Conservation (phyloP, 1,139 yeast genomes). For the Tardiomyces depauwii region DNA sequence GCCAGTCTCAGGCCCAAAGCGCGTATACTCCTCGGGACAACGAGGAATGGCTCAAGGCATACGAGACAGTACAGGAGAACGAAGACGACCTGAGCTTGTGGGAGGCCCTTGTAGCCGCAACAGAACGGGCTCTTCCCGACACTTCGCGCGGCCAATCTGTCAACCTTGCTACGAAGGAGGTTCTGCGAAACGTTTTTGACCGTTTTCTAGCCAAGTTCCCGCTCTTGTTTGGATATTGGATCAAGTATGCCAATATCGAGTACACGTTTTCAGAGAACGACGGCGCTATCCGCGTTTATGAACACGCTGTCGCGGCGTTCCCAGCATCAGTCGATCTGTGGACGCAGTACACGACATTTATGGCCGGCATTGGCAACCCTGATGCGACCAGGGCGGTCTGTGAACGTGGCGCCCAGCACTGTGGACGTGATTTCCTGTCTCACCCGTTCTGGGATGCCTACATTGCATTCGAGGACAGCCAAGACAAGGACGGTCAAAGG, state of each 20-base stretch:
- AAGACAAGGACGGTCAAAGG: background rate
- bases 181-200: background rate
- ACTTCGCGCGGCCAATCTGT: background rate
- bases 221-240: slow-evolving; percentile 65
- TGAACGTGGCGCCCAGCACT: slow-evolving; percentile 47
- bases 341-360: slow-evolving; percentile 41
- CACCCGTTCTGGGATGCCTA: slow-evolving; percentile 69
- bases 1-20: background rate
- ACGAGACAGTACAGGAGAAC: background rate
- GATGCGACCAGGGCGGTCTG: slow-evolving; percentile 29
- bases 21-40: background rate
- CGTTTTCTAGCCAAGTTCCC: slow-evolving; percentile 53
- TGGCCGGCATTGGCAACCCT: background rate
- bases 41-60: background rate
- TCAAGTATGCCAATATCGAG: slow-evolving; percentile 29
- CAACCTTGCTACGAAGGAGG: background rate
- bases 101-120: background rate
- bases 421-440: slow-evolving; percentile 67
- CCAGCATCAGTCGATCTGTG: slow-evolving; percentile 59
- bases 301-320: slow-evolving; percentile 40
- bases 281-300: slow-evolving; percentile 31
- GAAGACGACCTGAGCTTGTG: background rate
- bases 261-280: slow-evolving; percentile 1
- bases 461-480: slow-evolving; percentile 37
- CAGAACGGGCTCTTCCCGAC: background rate